Evolutionary conservation across 768 basidiomycete genomes (phyloP).

Genomic region (Kockovaella imperatae): DNA sequence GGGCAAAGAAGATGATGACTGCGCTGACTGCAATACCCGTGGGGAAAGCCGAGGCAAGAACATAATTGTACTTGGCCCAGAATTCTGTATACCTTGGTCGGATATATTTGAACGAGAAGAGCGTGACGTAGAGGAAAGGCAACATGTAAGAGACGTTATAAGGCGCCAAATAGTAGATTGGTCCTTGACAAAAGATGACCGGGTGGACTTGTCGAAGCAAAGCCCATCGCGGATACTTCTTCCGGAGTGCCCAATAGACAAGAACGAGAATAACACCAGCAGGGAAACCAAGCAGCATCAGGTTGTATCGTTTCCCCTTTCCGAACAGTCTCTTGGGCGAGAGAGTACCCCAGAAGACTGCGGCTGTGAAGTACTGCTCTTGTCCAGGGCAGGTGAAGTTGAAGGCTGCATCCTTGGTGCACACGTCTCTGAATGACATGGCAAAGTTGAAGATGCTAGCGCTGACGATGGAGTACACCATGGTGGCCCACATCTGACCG

Average conservation of each 20-base stretch:
- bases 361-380: slow-evolving; percentile 44
- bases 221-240: slow-evolving; percentile 4
- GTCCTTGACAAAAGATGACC: slow-evolving; percentile 3
- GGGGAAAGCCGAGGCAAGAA: too few species aligned
- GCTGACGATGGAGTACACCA: slow-evolving; percentile 36
- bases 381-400: slow-evolving; percentile 43
- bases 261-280: slow-evolving; percentile 55
- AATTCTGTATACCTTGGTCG: slow-evolving; percentile 27
- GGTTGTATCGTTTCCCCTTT: slow-evolving; percentile 46
- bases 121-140: slow-evolving; percentile 14
- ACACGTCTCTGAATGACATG: slow-evolving; percentile 50
- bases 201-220: slow-evolving; percentile 11
- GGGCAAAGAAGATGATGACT: too few species aligned
- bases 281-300: slow-evolving; percentile 65
- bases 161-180: background rate
- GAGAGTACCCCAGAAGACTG: slow-evolving; percentile 45
- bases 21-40: too few species aligned
- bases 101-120: slow-evolving; percentile 21
- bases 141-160: slow-evolving; percentile 23
- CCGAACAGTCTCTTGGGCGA: slow-evolving; percentile 45
- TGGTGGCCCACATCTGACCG: slow-evolving; percentile 44
- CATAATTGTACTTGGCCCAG: too few species aligned
- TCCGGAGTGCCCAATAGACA: slow-evolving; percentile 6
- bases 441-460: slow-evolving; percentile 38
- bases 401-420: slow-evolving; percentile 33